These are phyloP conservation scores for Penicillium lividum DNA, from an alignment of 495 filamentous ascomycete genomes.

Conservation along the genomic window DNA sequence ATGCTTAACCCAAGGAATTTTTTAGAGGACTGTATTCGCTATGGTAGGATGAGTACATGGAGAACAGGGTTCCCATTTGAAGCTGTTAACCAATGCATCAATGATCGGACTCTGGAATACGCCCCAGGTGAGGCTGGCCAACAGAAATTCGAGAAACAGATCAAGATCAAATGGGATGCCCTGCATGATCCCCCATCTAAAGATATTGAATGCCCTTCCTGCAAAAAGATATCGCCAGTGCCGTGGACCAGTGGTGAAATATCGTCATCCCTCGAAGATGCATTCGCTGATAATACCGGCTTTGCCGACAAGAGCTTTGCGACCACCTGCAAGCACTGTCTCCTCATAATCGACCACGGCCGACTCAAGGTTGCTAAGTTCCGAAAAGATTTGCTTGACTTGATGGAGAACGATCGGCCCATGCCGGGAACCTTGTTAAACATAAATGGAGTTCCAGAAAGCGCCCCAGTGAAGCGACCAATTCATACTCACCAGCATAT, in stretches of 20 bases:
- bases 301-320: constrained; percentile 63
- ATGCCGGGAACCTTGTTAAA: constrained; percentile 65
- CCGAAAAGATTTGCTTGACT: constrained; percentile 46
- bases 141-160: constrained; percentile 49
- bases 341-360: constrained; percentile 50
- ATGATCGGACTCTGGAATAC: constrained; percentile 63
- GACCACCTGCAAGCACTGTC: constrained; percentile 45
- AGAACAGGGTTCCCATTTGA: constrained; percentile 69
- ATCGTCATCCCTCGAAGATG: constrained; percentile 9
- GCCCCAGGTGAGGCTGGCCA: constrained; percentile 45
- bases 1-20: constrained; percentile 78
- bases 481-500: constrained; percentile 16
- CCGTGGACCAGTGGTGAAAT: constrained; percentile 29
- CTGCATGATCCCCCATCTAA: constrained; percentile 50
- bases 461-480: background rate
- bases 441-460: constrained; percentile 33
- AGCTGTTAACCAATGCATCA: constrained; percentile 60
- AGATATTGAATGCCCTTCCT: constrained; percentile 57
- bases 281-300: constrained; percentile 39
- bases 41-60: constrained; percentile 61
- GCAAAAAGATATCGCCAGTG: constrained; percentile 29
- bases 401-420: constrained; percentile 45
- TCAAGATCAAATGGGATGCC: constrained; percentile 61
- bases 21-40: constrained; percentile 73
- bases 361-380: constrained; percentile 56